These are phyloP conservation scores for Hymenoscyphus albidus DNA, from an alignment of 2,329 filamentous ascomycete genomes.

Conservation along the genomic window DNA sequence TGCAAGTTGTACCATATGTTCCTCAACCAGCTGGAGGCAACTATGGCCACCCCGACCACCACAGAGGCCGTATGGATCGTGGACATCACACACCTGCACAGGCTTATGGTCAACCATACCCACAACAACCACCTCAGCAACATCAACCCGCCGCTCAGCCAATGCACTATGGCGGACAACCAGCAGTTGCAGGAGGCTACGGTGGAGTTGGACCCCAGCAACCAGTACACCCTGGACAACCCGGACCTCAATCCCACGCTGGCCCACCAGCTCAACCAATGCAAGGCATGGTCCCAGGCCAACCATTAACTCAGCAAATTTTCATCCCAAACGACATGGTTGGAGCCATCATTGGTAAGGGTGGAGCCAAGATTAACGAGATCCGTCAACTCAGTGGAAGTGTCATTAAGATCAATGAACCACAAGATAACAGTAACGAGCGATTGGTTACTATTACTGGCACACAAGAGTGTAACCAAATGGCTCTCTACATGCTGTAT, in stretches of 20 bases:
- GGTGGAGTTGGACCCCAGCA: conserved; percentile 76
- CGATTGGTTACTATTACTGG: conserved; percentile 95
- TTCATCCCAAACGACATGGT: conserved; percentile 99
- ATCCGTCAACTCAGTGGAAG: conserved; percentile 95
- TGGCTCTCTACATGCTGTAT: conserved; percentile 99
- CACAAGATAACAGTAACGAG: conserved; percentile 98
- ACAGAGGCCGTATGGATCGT: conserved; percentile 65
- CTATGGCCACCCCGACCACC: conserved; percentile 87
- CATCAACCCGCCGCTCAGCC: conserved; percentile 56
- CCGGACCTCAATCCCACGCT: conserved; percentile 59
- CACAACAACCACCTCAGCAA: conserved; percentile 52
- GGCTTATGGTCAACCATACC: conserved; percentile 62
- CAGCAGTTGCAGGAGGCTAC: conserved; percentile 66
- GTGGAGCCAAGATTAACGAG: conserved; percentile 98
- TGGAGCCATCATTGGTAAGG: conserved; percentile 97
- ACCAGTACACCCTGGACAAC: conserved; percentile 64
- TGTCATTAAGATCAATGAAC: conserved; percentile 99
- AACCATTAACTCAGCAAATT: conserved; percentile 94
- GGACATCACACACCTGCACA: conserved; percentile 71
- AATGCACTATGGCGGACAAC: conserved; percentile 66
- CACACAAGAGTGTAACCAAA: conserved; percentile 97
- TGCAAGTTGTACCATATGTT: conserved; percentile 98
- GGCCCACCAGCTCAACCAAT: conserved; percentile 73
- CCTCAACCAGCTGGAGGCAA: conserved; percentile 90
- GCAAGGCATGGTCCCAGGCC: conserved; percentile 69